Evolutionary conservation across 2,329 filamentous ascomycete species (phyloP).

Genomic region (Monilinia polystroma): DNA sequence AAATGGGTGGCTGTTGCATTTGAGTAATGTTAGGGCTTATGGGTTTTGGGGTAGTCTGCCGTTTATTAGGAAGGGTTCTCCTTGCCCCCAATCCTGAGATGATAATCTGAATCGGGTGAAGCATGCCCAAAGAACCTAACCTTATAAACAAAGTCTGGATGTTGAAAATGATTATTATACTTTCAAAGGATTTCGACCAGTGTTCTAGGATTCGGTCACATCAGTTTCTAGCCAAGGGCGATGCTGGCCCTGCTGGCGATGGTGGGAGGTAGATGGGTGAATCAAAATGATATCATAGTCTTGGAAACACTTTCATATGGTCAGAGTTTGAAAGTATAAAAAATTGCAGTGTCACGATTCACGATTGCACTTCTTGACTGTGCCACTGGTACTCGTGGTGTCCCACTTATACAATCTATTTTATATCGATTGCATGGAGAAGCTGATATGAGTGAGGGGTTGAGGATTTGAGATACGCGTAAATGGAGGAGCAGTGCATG

Average conservation of each 20-base stretch:
- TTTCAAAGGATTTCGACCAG: too few species aligned
- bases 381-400: neutral
- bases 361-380: neutral
- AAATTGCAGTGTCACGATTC: neutral
- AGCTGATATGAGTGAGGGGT: conserved; percentile 6
- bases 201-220: neutral
- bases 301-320: too few species aligned
- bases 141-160: too few species aligned
- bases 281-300: conserved; percentile 12
- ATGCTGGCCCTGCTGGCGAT: neutral
- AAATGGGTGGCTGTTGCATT: neutral
- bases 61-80: neutral
- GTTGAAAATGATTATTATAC: too few species aligned
- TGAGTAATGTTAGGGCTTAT: neutral
- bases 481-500: neutral
- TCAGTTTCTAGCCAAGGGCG: neutral
- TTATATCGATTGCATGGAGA: neutral
- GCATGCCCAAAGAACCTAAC: neutral
- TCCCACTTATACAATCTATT: conserved; percentile 7
- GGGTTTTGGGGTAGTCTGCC: neutral
- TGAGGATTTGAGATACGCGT: neutral
- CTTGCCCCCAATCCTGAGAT: neutral
- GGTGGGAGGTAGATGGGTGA: neutral
- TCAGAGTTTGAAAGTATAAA: neutral
- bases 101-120: neutral